Percentiles rank a stretch among this genome's conserved stretches.
Evolutionary conservation across 495 filamentous ascomycete species (phyloP).

Genomic region (Penicillium odoratum): DNA sequence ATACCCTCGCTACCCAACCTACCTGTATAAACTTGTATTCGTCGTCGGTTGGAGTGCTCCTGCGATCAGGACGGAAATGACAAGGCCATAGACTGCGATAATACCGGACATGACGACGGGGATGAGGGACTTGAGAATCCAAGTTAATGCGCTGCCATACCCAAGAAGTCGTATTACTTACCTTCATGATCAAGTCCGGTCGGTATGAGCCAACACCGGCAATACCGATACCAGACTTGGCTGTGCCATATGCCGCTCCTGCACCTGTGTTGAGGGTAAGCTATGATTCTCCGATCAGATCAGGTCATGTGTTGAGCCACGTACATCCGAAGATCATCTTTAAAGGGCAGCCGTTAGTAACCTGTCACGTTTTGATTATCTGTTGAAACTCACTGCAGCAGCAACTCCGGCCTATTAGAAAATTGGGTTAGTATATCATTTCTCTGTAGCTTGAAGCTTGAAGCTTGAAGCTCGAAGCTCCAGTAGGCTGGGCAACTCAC

Average conservation of each 20-base stretch:
- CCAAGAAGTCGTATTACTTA: slow-evolving; percentile 26
- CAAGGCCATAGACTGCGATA: slow-evolving; percentile 95
- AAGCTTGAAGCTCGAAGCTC: slow-evolving; percentile 17
- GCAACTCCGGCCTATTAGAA: slow-evolving; percentile 76
- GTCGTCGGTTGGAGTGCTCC: slow-evolving; percentile 72
- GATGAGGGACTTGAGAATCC: slow-evolving; percentile 68
- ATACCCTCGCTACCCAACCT: slow-evolving; percentile 27
- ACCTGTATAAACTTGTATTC: slow-evolving; percentile 77
- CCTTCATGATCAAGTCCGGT: slow-evolving; percentile 98
- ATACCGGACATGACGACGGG: slow-evolving; percentile 99
- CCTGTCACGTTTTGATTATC: not conserved
- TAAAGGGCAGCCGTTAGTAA: slow-evolving; percentile 17
- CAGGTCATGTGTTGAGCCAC: slow-evolving; percentile 28
- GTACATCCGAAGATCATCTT: slow-evolving; percentile 90
- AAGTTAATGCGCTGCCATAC: slow-evolving; percentile 13
- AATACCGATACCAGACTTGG: slow-evolving; percentile 96
- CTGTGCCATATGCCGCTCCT: slow-evolving; percentile 95
- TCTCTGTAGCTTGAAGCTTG: slow-evolving; percentile 15
- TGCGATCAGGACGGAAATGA: slow-evolving; percentile 92
- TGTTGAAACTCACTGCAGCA: slow-evolving; percentile 74
- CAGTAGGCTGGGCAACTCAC: slow-evolving; percentile 52
- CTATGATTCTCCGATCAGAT: slow-evolving; percentile 6
- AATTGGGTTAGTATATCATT: slow-evolving; percentile 35
- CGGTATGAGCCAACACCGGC: slow-evolving; percentile 90
- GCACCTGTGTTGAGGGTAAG: slow-evolving; percentile 62